Percentiles rank a stretch among this genome's conserved stretches.
Evolutionary conservation across 768 basidiomycete genomes (phyloP).

Genomic region (Cystofilobasidium bisporidii): DNA sequence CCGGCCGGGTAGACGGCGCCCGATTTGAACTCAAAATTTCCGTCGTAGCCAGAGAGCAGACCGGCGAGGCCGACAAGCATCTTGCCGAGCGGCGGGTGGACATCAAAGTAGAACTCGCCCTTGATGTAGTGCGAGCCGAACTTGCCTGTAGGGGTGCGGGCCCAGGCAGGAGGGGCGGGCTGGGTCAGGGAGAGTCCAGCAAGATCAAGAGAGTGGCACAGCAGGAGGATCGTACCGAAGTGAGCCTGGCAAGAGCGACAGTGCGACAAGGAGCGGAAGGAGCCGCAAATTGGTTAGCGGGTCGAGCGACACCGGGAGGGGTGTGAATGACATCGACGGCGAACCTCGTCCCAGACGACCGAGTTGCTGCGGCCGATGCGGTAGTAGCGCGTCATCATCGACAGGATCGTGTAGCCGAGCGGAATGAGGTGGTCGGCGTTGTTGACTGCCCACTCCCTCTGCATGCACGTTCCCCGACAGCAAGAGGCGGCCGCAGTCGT

Average conservation of each 20-base stretch:
- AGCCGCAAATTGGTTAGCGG: neutral
- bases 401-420: constrained; percentile 79
- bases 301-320: too few relatives aligned
- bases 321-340: neutral
- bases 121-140: constrained; percentile 98
- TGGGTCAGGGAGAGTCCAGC: too few relatives aligned
- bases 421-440: constrained; percentile 40
- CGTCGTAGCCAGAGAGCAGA: constrained; percentile 80
- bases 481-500: neutral
- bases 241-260: constrained; percentile 51
- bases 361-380: constrained; percentile 73
- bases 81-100: constrained; percentile 96
- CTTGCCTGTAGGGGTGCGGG: constrained; percentile 44
- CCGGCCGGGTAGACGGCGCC: constrained; percentile 70
- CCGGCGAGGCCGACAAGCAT: constrained; percentile 96
- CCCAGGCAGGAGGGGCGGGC: neutral
- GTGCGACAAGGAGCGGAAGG: neutral
- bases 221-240: constrained; percentile 58
- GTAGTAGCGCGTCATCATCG: constrained; percentile 91
- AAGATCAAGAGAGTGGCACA: too few relatives aligned
- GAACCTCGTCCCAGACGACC: constrained; percentile 89
- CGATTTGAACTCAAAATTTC: constrained; percentile 86
- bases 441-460: constrained; percentile 36
- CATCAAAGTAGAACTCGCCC: constrained; percentile 98
- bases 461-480: too few relatives aligned